A percentile compares a stretch with the other conserved stretches of the same genome.
Evolutionary conservation across 768 basidiomycete species (phyloP).

Genomic region (Neoboletus magnificus): DNA sequence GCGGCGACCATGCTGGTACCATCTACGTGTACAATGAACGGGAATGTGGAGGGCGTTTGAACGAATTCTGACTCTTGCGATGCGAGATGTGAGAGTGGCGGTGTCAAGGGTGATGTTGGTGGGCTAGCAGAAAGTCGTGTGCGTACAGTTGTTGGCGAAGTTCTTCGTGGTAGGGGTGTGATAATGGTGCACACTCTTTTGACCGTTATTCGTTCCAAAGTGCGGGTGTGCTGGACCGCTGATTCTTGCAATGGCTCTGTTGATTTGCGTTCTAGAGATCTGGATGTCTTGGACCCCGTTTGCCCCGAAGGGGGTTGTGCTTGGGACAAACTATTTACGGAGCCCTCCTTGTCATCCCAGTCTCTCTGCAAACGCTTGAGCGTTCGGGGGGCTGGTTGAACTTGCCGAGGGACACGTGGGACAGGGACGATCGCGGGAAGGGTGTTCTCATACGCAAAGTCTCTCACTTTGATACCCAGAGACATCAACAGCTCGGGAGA

Average conservation of each 20-base stretch:
- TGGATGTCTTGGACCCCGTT: conserved; percentile 21
- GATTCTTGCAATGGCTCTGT: conserved; percentile 36
- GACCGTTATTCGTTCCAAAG: conserved; percentile 18
- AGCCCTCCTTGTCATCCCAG: conserved; percentile 29
- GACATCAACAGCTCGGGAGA: conserved; percentile 26
- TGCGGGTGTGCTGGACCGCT: conserved; percentile 12
- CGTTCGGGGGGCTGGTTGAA: conserved; percentile 40
- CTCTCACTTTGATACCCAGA: conserved; percentile 44
- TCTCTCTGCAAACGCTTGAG: conserved; percentile 39
- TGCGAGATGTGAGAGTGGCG: conserved; percentile 21
- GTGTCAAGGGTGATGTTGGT: conserved; percentile 30
- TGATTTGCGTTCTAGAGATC: conserved; percentile 28
- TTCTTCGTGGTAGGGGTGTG: conserved; percentile 2
- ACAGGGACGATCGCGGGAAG: conserved; percentile 59
- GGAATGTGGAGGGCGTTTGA: conserved; percentile 43
- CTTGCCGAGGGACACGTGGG: conserved; percentile 44
- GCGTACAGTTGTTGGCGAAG: conserved; percentile 5
- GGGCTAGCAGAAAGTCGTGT: conserved; percentile 17
- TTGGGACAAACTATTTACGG: background rate
- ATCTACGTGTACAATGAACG: conserved; percentile 28
- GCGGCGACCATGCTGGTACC: conserved; percentile 33
- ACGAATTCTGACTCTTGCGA: conserved; percentile 48
- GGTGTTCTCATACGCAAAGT: conserved; percentile 69
- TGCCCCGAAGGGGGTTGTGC: conserved; percentile 7
- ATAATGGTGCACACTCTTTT: conserved; percentile 15